These are phyloP conservation scores for Linderina pennispora DNA, from an alignment of 192 early-diverging fungal genomes.

Conservation along the genomic window DNA sequence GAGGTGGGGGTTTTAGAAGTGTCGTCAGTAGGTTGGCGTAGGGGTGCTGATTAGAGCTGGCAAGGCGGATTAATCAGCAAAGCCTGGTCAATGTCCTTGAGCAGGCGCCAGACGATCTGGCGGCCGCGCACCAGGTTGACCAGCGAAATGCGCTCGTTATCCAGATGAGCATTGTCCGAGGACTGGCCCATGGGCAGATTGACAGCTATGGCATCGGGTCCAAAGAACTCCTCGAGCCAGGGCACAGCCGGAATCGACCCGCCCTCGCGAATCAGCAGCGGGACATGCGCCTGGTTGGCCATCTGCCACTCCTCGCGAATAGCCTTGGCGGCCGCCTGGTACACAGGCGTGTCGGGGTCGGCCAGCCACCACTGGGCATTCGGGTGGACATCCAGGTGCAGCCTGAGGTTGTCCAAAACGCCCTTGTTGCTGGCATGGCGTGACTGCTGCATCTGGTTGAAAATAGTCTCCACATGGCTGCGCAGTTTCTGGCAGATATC, in stretches of 20 bases:
- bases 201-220: constrained; percentile 53
- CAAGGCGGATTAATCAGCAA: too few species aligned
- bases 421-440: not conserved
- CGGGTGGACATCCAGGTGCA: constrained; percentile 55
- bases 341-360: constrained; percentile 57
- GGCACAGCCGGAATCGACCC: constrained; percentile 72
- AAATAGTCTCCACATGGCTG: constrained; percentile 47
- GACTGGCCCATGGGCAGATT: constrained; percentile 77
- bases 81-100: constrained; percentile 21
- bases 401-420: constrained; percentile 8
- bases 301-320: constrained; percentile 45
- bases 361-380: constrained; percentile 75
- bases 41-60: too few species aligned
- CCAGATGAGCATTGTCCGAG: constrained; percentile 73
- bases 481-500: constrained; percentile 56
- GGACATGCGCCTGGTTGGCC: constrained; percentile 24
- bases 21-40: too few species aligned
- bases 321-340: constrained; percentile 60
- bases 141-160: constrained; percentile 68
- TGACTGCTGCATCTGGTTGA: constrained; percentile 20
- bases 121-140: constrained; percentile 63
- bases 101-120: constrained; percentile 54
- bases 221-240: constrained; percentile 63
- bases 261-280: constrained; percentile 70
- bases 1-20: too few species aligned